A percentile compares a stretch with the other conserved stretches of the same genome.
Conservation (phyloP, 345 rosid genomes). For the Iberis pinnata region DNA sequence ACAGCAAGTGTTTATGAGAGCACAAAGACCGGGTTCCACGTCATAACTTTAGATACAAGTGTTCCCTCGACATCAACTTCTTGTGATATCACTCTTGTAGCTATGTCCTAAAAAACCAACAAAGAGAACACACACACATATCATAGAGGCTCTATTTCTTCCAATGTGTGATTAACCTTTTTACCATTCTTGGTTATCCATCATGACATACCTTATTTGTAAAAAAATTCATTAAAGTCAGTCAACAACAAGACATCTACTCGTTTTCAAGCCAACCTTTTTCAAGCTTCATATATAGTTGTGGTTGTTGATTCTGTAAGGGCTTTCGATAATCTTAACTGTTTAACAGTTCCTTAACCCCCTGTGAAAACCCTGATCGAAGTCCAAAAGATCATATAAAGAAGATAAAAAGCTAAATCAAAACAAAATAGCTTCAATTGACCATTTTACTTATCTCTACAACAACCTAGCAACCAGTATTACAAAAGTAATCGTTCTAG, state of each 20-base stretch:
- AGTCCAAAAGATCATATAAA: background rate
- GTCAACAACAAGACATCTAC: slow-evolving; percentile 91
- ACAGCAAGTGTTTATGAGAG: slow-evolving; percentile 90
- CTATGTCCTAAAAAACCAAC: slow-evolving; percentile 76
- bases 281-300: slow-evolving; percentile 71
- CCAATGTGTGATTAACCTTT: too few relatives aligned
- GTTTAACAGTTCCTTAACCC: slow-evolving; percentile 84
- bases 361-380: slow-evolving; percentile 69
- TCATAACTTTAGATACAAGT: slow-evolving; percentile 88
- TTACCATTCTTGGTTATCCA: background rate
- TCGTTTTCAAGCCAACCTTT: slow-evolving; percentile 86
- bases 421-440: too few relatives aligned
- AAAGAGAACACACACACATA: too few relatives aligned
- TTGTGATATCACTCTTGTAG: slow-evolving; percentile 73
- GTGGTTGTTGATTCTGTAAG: slow-evolving; percentile 84
- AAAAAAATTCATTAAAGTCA: slow-evolving; percentile 80
- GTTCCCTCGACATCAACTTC: slow-evolving; percentile 74
- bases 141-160: too few relatives aligned
- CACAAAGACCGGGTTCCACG: slow-evolving; percentile 88
- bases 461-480: too few relatives aligned
- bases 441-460: too few relatives aligned
- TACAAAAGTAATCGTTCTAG: too few relatives aligned
- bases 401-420: background rate
- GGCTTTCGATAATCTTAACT: slow-evolving; percentile 75
- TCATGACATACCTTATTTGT: slow-evolving; percentile 80